Conservation (phyloP, 306 rosid species). For the Vicia faba region DNA sequence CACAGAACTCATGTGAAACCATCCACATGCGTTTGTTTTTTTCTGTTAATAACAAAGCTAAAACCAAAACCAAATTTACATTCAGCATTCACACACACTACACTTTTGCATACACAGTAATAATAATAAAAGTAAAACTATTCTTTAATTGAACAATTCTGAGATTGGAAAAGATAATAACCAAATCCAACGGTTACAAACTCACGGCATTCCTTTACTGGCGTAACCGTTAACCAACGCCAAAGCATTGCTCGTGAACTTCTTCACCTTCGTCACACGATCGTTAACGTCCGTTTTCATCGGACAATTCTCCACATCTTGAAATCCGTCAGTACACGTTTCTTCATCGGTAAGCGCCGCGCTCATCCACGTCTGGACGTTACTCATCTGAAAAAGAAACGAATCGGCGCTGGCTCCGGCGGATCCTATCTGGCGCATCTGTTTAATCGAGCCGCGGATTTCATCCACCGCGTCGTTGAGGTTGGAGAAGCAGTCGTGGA, state of each 20-base stretch:
- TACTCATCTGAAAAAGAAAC: constrained; percentile 85
- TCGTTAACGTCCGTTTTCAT: constrained; percentile 59
- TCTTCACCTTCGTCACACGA: constrained; percentile 57
- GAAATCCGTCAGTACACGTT: constrained; percentile 92
- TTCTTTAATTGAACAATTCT: not conserved
- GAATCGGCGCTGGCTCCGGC: constrained; percentile 43
- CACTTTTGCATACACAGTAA: not conserved
- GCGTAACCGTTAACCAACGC: constrained; percentile 80
- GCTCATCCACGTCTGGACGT: constrained; percentile 99
- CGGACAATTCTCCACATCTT: constrained; percentile 60
- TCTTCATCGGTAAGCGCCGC: constrained; percentile 95
- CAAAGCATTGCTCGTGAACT: constrained; percentile 87
- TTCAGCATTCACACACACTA: not conserved
- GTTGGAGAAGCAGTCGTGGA: constrained; percentile 83
- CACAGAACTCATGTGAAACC: constrained; percentile 18
- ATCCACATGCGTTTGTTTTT: not conserved
- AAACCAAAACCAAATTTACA: constrained; percentile 31
- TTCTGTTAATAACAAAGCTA: constrained; percentile 2
- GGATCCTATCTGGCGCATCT: constrained; percentile 71
- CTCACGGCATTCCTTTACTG: constrained; percentile 47
- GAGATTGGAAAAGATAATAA: not conserved
- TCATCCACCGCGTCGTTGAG: constrained; percentile 83
- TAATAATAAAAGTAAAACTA: not conserved
- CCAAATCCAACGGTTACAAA: constrained; percentile 28
- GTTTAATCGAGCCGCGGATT: constrained; percentile 83